These are phyloP conservation scores for Aspergillus oerlinghausenensis DNA, from an alignment of 2,329 filamentous ascomycete species.

Conservation along the genomic window DNA sequence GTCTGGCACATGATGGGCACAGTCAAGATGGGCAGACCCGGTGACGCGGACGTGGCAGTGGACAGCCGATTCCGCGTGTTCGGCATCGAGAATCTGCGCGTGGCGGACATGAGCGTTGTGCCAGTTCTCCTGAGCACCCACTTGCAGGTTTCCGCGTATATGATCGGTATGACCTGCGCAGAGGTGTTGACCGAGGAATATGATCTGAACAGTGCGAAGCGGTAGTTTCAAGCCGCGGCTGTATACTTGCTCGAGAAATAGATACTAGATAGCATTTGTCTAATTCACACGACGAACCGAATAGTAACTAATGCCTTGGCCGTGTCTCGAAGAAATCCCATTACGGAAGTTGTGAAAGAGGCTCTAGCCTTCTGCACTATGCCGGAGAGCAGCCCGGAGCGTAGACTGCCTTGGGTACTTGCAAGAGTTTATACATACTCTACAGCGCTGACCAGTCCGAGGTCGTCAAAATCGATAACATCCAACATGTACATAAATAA, in stretches of 20 bases:
- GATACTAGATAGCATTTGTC: too few relatives aligned
- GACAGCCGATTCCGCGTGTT: conserved; percentile 41
- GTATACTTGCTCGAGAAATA: not conserved
- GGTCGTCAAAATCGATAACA: not conserved
- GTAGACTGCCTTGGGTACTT: too few relatives aligned
- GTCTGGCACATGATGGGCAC: conserved; percentile 57
- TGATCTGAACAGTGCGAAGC: conserved; percentile 20
- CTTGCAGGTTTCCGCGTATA: conserved; percentile 51
- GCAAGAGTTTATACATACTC: too few relatives aligned
- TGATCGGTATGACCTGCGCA: conserved; percentile 49
- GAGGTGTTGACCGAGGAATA: conserved; percentile 49
- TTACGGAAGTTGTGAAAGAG: too few relatives aligned
- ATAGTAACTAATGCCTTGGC: too few relatives aligned
- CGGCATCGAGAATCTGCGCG: conserved; percentile 36
- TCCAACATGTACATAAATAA: too few relatives aligned
- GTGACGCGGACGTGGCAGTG: conserved; percentile 44
- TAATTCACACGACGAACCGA: too few relatives aligned
- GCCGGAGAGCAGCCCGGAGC: too few relatives aligned
- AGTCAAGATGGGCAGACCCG: conserved; percentile 51
- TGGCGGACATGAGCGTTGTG: conserved; percentile 43
- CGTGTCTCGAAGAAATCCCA: too few relatives aligned
- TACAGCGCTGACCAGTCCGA: too few relatives aligned
- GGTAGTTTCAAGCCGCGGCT: not conserved
- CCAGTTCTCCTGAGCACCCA: conserved; percentile 46
- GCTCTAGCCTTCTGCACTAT: too few relatives aligned